Evolutionary conservation across 805 yeast genomes (phyloP).

Genomic region (Candida odintsovae): DNA sequence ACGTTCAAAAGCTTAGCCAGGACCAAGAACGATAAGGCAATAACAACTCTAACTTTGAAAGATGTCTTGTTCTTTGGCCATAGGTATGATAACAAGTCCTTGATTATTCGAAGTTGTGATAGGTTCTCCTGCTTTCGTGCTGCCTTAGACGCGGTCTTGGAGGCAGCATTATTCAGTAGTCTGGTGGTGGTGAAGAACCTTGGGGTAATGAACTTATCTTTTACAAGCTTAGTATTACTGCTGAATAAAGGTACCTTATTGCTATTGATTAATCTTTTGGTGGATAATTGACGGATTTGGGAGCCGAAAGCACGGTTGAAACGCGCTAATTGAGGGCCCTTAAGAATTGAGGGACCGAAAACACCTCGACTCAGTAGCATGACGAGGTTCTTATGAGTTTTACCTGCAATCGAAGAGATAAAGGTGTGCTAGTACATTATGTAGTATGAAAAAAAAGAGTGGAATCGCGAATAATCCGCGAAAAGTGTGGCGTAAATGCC

Average conservation of each 20-base stretch:
- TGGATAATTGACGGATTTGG: not conserved
- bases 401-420: not conserved
- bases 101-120: constrained; percentile 47
- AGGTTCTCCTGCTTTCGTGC: constrained; percentile 17
- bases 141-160: constrained; percentile 1
- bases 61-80: constrained; percentile 76
- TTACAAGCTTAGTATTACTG: not conserved
- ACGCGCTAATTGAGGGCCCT: not conserved
- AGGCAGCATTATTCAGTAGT: not conserved
- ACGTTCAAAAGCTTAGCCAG: constrained; percentile 84
- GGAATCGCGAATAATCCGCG: not conserved
- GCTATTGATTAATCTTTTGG: not conserved
- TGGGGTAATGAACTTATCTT: not conserved
- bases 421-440: not conserved
- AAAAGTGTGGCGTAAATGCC: not conserved
- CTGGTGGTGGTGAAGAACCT: not conserved
- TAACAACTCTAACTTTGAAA: constrained; percentile 64
- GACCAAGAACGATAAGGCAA: constrained; percentile 70
- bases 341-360: not conserved
- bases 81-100: constrained; percentile 58
- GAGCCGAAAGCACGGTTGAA: not conserved
- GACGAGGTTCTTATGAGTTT: not conserved
- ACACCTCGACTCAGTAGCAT: not conserved
- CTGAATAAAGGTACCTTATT: not conserved
- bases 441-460: not conserved